A percentile compares a stretch with the other conserved stretches of the same genome.
These are phyloP conservation scores for Blastomyces parvus DNA, from an alignment of 2,329 filamentous ascomycete genomes.

Conservation along the genomic window DNA sequence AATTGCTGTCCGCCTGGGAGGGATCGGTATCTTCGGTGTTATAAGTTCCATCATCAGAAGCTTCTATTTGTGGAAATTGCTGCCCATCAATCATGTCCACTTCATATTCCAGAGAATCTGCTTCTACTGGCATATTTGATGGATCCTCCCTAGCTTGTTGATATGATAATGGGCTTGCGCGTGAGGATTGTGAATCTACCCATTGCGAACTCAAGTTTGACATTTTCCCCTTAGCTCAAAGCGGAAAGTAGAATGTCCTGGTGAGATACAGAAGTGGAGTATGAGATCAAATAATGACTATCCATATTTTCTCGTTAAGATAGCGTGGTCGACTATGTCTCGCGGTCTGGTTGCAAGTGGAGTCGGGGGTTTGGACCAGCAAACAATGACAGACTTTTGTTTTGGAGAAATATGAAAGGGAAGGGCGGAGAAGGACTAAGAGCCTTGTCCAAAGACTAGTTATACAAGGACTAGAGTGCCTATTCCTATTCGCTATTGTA, in stretches of 20 bases:
- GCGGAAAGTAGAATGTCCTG: not conserved
- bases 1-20: slow-evolving; percentile 1
- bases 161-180: not conserved
- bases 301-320: not conserved
- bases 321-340: not conserved
- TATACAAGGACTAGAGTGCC: not conserved
- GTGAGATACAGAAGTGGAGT: not conserved
- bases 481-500: not conserved
- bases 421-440: not conserved
- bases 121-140: not conserved
- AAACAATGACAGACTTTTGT: not conserved
- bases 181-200: not conserved
- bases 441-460: not conserved
- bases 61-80: slow-evolving; percentile 11
- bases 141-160: not conserved
- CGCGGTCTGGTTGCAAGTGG: not conserved
- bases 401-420: not conserved
- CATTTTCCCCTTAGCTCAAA: not conserved
- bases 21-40: slow-evolving; percentile 1
- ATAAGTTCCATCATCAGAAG: slow-evolving; percentile 23
- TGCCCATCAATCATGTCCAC: not conserved
- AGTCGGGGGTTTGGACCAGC: not conserved
- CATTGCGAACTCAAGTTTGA: not conserved
- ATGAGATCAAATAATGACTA: not conserved
- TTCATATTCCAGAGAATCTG: not conserved